Base-by-base conservation (phyloP, 169 alveolate genomes). In the Eimeria brunetti region DNA sequence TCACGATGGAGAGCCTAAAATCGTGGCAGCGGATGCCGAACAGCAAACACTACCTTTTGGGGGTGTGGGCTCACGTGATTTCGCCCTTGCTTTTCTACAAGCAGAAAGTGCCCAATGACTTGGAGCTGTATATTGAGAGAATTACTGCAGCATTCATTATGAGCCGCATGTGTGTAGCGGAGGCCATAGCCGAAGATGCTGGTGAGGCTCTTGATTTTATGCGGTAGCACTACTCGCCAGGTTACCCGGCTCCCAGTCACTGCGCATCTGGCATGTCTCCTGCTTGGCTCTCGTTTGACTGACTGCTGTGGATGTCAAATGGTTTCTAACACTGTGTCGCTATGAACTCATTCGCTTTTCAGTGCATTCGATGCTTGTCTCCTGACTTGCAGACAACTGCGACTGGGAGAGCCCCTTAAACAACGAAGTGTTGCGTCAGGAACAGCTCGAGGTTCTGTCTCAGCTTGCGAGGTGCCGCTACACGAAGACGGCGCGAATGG, bases 11-110 rank as follows among this genome's bases (percentile, higher is more conserved):
- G 60, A 97, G 98, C n/a, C 96, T 98, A 90, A 97, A 97, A 89
- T 97, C 97, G 80, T 98, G 99, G 99, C 94, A 95, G 91, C 94
- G 94, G 49, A 46, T 95, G 93, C 99, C 99, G 67, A 98, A 98
- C 95, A 98, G 99, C 94, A 98, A 98, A 80, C 99, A 98, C 95
- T 98, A 98, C 89, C 96, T 98, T 56, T 96, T 98, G 94, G 99
- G 99, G 14, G 98, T 98, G 24, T 98, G 99, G 99, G 97, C 98
- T 46, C 98, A 98, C 95, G 97, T 98, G 99, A 98, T 98, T n/a
- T 96, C 96, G 56, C 99, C 99, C 53, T 96, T 98, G 58, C 97
- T 97, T 44, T 98, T 97, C 95, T 96, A 96, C 95, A 97, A 97
- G 85, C 98, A 97, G 30, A 97, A 97, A 73, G 98, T 97, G 69